Conservation (phyloP, 73 alveolate species). For the Tetrahymena borealis region DNA sequence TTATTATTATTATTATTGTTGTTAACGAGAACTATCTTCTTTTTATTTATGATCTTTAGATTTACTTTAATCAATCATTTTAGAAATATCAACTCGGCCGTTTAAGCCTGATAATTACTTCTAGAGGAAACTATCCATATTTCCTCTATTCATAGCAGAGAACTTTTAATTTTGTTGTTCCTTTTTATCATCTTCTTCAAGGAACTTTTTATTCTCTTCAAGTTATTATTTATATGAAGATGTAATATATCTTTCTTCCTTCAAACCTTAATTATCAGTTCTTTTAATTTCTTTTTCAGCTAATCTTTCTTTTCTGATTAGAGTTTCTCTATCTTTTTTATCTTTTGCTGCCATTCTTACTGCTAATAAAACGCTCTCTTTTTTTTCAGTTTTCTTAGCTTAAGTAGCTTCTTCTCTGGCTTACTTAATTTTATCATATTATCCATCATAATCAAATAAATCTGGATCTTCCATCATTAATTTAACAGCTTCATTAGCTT, state of each 20-base stretch:
- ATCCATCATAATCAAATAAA: slow-evolving; percentile 1
- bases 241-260: neutral
- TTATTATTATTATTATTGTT: neutral
- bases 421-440: neutral
- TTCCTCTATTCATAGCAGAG: neutral
- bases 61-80: neutral
- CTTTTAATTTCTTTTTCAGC: neutral
- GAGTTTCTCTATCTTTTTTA: neutral
- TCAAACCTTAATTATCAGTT: neutral
- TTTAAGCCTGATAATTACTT: neutral
- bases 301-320: neutral
- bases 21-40: neutral
- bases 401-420: neutral
- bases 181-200: neutral
- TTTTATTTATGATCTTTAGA: neutral
- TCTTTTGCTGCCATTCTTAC: neutral
- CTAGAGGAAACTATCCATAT: neutral
- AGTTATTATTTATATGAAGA: neutral
- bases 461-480: neutral
- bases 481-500: neutral
- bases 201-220: neutral
- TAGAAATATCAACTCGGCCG: neutral
- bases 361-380: neutral
- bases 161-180: neutral
- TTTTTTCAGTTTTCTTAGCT: neutral